Evolutionary conservation across 78 protist species (phyloP).

Genomic region (Dictyostelium purpureum): DNA sequence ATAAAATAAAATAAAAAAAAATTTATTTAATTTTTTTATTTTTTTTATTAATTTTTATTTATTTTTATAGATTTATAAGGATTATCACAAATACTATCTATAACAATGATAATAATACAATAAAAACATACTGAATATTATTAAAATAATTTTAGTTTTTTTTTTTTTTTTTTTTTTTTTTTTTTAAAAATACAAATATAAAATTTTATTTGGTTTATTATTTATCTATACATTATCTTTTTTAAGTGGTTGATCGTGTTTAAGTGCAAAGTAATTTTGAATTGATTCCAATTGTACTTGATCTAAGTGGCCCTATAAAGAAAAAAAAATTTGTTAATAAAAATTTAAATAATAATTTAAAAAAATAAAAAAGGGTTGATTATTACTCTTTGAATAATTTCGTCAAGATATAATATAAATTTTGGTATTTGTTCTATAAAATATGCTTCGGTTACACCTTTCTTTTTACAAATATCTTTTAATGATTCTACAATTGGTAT

Average conservation of each 20-base stretch:
- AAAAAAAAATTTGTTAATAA: too few species aligned
- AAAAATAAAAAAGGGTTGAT: too few species aligned
- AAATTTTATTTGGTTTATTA: background rate
- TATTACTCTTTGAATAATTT: slow-evolving; percentile 64
- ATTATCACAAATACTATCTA: too few species aligned
- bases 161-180: background rate
- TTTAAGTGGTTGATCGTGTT: slow-evolving; percentile 62
- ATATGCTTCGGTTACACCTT: slow-evolving; percentile 44
- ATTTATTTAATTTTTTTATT: too few species aligned
- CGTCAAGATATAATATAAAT: slow-evolving; percentile 67
- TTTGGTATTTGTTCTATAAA: slow-evolving; percentile 71
- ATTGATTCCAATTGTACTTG: slow-evolving; percentile 59
- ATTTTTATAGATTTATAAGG: too few species aligned
- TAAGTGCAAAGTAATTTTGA: slow-evolving; percentile 35
- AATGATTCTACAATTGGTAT: slow-evolving; percentile 43
- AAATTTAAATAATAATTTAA: background rate
- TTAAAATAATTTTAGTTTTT: background rate
- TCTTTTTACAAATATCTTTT: slow-evolving; percentile 71
- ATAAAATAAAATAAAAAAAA: too few species aligned
- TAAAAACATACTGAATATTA: background rate
- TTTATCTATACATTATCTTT: slow-evolving; percentile 63
- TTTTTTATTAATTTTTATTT: too few species aligned
- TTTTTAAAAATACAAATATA: background rate
- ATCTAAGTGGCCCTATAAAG: slow-evolving; percentile 42
- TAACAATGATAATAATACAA: too few species aligned